phyloP scores from a whole-genome alignment of 1,284 basidiomycete species.

The Trichosporon coremiiforme region DNA sequence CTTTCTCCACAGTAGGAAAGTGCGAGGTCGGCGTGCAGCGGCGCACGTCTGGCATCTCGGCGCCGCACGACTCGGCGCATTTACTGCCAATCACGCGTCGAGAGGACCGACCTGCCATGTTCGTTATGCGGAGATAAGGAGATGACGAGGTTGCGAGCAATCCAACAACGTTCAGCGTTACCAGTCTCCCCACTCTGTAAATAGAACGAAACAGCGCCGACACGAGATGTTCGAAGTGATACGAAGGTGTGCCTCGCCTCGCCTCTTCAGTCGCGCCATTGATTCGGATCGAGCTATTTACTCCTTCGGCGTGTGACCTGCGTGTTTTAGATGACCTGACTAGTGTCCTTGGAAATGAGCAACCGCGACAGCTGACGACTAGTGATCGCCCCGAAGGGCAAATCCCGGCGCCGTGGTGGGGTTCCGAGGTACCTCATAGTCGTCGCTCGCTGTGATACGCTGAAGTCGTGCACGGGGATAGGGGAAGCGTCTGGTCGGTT shows the following conservation, averaged over 20 bases:
- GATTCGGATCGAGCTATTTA: neutral
- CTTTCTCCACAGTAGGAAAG: no score
- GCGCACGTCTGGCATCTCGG: neutral
- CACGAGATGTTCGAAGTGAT: neutral
- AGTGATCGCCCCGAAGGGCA: neutral
- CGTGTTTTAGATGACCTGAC: no score
- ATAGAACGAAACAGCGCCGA: neutral
- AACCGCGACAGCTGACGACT: no score
- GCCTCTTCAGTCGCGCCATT: neutral
- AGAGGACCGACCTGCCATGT: neutral
- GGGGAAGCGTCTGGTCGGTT: neutral
- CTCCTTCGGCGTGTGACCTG: neutral
- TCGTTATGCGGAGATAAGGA: neutral
- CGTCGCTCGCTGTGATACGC: neutral
- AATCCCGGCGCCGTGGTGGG: neutral
- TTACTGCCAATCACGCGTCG: neutral
- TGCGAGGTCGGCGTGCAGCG: neutral
- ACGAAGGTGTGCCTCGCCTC: neutral
- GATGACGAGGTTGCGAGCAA: neutral
- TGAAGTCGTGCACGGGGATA: neutral
- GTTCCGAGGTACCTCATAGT: neutral
- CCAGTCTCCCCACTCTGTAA: neutral
- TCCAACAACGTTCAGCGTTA: neutral
- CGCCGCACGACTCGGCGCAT: neutral
- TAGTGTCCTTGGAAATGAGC: neutral